phyloP scores from a whole-genome alignment of 2,329 filamentous ascomycete genomes.

The Microsporum audouinii region DNA sequence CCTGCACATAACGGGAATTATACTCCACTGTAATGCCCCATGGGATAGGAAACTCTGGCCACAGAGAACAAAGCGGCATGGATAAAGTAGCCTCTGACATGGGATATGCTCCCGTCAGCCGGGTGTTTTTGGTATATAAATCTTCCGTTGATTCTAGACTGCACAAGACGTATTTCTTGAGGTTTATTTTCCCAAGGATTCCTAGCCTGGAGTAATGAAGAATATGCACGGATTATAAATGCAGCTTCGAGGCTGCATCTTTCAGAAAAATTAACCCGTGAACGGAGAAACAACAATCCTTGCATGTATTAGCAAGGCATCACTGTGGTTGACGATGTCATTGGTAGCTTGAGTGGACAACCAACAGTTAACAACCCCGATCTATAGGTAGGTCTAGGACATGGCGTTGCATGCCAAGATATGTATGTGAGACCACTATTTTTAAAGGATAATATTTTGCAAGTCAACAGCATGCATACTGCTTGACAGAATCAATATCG shows the following conservation, averaged over 20 bases:
- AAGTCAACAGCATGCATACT: background rate
- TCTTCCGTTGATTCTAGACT: background rate
- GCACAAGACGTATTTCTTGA: background rate
- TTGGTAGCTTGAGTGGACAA: background rate
- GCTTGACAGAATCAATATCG: background rate
- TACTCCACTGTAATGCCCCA: background rate
- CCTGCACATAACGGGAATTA: constrained; percentile 5
- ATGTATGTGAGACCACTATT: constrained; percentile 1
- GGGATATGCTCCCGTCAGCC: background rate
- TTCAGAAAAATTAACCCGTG: background rate
- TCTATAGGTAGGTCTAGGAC: background rate
- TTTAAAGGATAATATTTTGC: background rate
- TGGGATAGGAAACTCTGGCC: constrained; percentile 4
- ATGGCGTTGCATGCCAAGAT: constrained; percentile 2
- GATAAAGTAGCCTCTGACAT: background rate
- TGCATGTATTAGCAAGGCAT: background rate
- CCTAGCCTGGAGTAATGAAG: background rate
- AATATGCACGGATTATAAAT: background rate
- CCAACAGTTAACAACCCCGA: background rate
- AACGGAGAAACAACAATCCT: background rate
- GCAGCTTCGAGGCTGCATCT: background rate
- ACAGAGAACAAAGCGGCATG: background rate
- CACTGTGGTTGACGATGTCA: background rate
- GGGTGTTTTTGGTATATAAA: background rate
- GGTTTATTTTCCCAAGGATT: background rate